A percentile compares a stretch with the other conserved stretches of the same genome.
phyloP scores from a whole-genome alignment of 2,329 filamentous ascomycete genomes.

The Aspergillus neoniger region DNA sequence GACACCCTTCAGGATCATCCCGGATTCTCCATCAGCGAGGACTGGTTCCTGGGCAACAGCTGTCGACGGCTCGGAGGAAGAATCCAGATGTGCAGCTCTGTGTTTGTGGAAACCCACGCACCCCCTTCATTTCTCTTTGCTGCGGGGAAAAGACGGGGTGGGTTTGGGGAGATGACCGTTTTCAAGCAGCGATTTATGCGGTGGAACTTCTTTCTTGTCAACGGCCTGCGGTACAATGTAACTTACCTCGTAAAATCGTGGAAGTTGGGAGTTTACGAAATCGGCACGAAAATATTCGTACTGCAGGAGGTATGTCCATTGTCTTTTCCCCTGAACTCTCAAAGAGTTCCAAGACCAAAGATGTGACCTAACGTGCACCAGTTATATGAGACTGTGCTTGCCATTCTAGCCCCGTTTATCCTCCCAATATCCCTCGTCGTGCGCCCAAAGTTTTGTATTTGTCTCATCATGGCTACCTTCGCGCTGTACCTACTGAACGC shows the following conservation, averaged over 20 bases:
- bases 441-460: constrained; percentile 44
- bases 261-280: constrained; percentile 52
- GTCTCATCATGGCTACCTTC: constrained; percentile 40
- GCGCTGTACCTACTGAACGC: constrained; percentile 48
- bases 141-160: constrained; percentile 46
- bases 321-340: too few species aligned
- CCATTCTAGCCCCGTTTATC: constrained; percentile 49
- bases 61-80: constrained; percentile 48
- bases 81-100: constrained; percentile 52
- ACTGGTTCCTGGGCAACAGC: constrained; percentile 57
- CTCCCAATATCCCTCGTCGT: constrained; percentile 50
- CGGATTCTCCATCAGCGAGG: constrained; percentile 53
- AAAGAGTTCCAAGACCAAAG: too few species aligned
- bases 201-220: constrained; percentile 58
- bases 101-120: constrained; percentile 56
- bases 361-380: constrained; percentile 26
- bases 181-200: constrained; percentile 53
- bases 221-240: constrained; percentile 52
- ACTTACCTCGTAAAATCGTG: constrained; percentile 50
- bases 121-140: constrained; percentile 46
- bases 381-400: constrained; percentile 51
- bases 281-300: constrained; percentile 54
- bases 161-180: constrained; percentile 57
- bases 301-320: constrained; percentile 44
- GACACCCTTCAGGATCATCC: constrained; percentile 52